Evolutionary conservation across 2,329 filamentous ascomycete species (phyloP).

Genomic region (Lecanosticta acicola): DNA sequence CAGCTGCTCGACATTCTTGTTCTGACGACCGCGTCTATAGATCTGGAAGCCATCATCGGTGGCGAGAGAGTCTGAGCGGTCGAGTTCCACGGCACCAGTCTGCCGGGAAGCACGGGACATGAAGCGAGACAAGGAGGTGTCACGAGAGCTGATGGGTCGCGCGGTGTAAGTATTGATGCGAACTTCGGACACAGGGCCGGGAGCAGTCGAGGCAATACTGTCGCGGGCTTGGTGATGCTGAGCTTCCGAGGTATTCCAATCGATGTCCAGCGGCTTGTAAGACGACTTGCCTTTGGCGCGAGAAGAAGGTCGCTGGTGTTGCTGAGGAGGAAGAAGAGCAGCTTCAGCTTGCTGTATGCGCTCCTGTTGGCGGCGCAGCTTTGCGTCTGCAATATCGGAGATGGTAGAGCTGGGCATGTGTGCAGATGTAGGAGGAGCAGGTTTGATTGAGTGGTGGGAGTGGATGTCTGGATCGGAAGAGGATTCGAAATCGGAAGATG

Average conservation of each 20-base stretch:
- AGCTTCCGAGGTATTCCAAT: conserved; percentile 5
- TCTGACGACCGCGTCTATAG: conserved; percentile 17
- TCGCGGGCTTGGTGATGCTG: conserved; percentile 8
- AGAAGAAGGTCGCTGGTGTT: conserved; percentile 17
- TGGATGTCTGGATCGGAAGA: background rate
- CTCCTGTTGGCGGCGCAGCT: conserved; percentile 31
- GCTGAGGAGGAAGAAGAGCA: conserved; percentile 9
- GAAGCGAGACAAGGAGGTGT: conserved; percentile 23
- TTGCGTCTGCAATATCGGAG: conserved; percentile 24
- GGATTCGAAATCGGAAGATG: conserved; percentile 4
- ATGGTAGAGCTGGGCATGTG: conserved; percentile 11
- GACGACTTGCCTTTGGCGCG: conserved; percentile 22
- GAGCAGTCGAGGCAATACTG: background rate
- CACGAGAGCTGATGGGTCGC: conserved; percentile 24
- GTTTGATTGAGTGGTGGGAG: background rate
- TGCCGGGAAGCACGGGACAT: conserved; percentile 26
- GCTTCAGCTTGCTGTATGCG: conserved; percentile 30
- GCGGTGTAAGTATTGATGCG: conserved; percentile 31
- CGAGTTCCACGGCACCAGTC: conserved; percentile 16
- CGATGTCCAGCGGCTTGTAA: conserved; percentile 28
- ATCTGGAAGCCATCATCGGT: conserved; percentile 28
- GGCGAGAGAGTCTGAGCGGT: conserved; percentile 18
- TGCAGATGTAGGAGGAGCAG: conserved; percentile 1
- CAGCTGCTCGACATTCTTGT: conserved; percentile 8
- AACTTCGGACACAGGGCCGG: conserved; percentile 19